Conservation (phyloP, 257 asterid species). For the Lycium barbarum region DNA sequence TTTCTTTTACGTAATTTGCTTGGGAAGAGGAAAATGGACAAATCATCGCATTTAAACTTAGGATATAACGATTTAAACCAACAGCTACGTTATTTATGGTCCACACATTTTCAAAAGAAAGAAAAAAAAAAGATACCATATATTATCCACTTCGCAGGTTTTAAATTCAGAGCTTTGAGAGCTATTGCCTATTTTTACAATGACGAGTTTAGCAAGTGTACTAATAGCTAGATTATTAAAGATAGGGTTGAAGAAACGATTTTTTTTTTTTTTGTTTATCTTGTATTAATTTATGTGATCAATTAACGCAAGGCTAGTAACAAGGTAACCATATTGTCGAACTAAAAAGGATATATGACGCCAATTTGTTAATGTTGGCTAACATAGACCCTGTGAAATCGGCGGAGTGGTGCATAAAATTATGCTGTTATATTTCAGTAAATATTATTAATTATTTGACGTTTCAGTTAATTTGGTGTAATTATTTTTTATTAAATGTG, state of each 20-base stretch:
- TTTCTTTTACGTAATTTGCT: background rate
- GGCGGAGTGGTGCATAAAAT: too few species aligned
- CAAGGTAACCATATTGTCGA: background rate
- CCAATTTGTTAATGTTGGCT: background rate
- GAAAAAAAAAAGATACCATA: background rate
- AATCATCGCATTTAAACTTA: background rate
- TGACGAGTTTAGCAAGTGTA: background rate
- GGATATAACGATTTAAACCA: background rate
- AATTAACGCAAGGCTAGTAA: background rate
- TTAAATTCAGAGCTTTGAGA: background rate
- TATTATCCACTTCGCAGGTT: background rate
- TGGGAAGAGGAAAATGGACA: background rate
- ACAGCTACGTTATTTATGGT: too few species aligned
- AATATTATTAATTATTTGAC: too few species aligned
- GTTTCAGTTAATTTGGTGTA: too few species aligned
- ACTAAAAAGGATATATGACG: background rate
- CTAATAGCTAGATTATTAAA: background rate
- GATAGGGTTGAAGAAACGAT: background rate
- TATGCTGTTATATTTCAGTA: too few species aligned
- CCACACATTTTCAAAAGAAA: too few species aligned
- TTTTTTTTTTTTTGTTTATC: background rate
- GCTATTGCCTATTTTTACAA: background rate
- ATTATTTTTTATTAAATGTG: too few species aligned
- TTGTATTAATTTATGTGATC: background rate
- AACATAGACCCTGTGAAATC: too few species aligned